A percentile compares a stretch with the other conserved stretches of the same genome.
These are phyloP conservation scores for Trichopus zeylanicus DNA, from an alignment of 116 monocot genomes.

Conservation along the genomic window DNA sequence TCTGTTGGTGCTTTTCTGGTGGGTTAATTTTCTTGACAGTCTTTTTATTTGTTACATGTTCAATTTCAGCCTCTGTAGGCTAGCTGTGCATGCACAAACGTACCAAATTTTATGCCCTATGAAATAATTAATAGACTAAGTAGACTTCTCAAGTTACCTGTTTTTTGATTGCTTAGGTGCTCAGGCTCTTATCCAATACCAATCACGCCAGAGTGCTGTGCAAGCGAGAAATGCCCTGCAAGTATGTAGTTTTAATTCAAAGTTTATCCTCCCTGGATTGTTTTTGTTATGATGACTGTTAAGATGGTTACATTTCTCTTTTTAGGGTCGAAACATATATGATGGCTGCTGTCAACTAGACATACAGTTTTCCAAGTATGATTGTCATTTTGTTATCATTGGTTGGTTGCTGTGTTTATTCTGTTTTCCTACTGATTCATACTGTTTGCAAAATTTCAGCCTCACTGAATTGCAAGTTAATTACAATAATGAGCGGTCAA, in stretches of 20 bases:
- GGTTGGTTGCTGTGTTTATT: neutral
- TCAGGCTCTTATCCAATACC: constrained; percentile 94
- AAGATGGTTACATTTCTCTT: neutral
- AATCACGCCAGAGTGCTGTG: constrained; percentile 60
- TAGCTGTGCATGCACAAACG: too few species aligned
- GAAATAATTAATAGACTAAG: too few species aligned
- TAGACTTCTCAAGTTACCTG: too few species aligned
- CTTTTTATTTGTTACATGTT: too few species aligned
- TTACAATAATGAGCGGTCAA: constrained; percentile 94
- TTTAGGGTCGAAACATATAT: constrained; percentile 93
- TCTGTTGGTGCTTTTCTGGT: too few species aligned
- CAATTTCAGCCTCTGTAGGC: too few species aligned
- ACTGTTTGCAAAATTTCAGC: constrained; percentile 27
- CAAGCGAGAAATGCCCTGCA: constrained; percentile 78
- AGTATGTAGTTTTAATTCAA: constrained; percentile 20
- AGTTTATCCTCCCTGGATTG: too few species aligned
- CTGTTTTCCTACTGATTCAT: neutral
- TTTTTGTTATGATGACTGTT: neutral
- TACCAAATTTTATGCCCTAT: too few species aligned
- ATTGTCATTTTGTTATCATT: neutral
- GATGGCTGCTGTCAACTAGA: constrained; percentile 99
- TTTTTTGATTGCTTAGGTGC: too few species aligned
- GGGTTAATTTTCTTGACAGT: too few species aligned
- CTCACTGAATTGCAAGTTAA: constrained; percentile 94
- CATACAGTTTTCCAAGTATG: constrained; percentile 94